Evolutionary conservation across 208 protist genomes (phyloP), one percentile per base, ranked within the genome.

Genomic region (Crithidia expoeki): DNA sequence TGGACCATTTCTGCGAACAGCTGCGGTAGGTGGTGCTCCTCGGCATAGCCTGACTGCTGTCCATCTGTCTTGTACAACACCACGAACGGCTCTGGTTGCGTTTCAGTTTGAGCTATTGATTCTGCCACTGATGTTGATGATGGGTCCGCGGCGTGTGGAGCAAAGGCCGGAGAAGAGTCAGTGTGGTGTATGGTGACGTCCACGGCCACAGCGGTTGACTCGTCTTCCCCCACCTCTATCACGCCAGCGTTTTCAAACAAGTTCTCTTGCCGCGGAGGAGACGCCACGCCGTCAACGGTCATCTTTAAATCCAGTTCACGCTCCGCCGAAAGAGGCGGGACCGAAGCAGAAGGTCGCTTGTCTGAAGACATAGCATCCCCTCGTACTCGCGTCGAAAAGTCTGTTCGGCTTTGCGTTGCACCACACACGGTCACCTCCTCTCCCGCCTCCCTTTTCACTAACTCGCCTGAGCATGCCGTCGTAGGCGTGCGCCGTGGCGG

Each of bases 1-100:
- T 6, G 28, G n/a, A 67, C 33, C 61, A 67, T 67, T 23, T 67
- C 61, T 12, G 61, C 30, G 34, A 67, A 67, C 4, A 67, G 61
- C 30, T 57, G 49, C 0, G 61, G 61, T 34, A 67, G 23, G 10
- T 57, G 61, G 34, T 67, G 61, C 4, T 32, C 14, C 21, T 10
- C n/a, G 16, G 61, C 61, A 34, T 67, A 67, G 59, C 38, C 47
- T 2, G 30, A 34, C 61, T 19, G 25, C 2, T 19, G 21, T 10
- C 42, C 47, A 3, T 57, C 47, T 0, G 3, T 30, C 0, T 11
- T n/a, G 25, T 51, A 12, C 1, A 49, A 56, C n/a, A 52, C 21
- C 14, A 60, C 27, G 32, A 52, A 52, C 2, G 21, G 47, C 5
- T 30, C 23, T 2, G n/a, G 21, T 14, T 30, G 47, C n/a, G 47